Evolutionary conservation across 2,329 filamentous ascomycete genomes (phyloP).

Genomic region (Teratosphaeria nubilosa): DNA sequence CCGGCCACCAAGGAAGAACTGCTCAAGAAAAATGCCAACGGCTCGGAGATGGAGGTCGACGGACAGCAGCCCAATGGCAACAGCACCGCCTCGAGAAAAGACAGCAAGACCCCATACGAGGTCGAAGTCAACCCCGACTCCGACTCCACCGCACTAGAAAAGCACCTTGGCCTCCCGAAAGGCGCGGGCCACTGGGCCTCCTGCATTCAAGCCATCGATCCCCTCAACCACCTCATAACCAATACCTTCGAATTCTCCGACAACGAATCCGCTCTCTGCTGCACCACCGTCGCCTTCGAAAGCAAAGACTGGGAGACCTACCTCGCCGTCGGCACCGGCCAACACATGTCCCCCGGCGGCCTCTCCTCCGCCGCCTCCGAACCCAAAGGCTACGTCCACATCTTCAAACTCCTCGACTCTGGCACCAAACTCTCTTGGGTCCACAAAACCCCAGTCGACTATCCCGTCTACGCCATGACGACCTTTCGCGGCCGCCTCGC

Average conservation of each 20-base stretch:
- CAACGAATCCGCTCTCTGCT: conserved; percentile 85
- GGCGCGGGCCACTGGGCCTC: conserved; percentile 86
- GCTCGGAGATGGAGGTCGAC: conserved; percentile 2
- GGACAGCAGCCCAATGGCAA: neutral
- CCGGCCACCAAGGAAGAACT: conserved; percentile 4
- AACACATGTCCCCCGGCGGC: conserved; percentile 53
- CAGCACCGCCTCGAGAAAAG: neutral
- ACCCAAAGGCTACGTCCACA: conserved; percentile 65
- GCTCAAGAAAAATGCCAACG: conserved; percentile 6
- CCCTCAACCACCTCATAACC: conserved; percentile 48
- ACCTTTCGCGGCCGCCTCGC: conserved; percentile 84
- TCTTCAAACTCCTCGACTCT: conserved; percentile 80
- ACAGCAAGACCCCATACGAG: conserved; percentile 1
- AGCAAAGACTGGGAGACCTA: conserved; percentile 79
- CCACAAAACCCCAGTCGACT: conserved; percentile 88
- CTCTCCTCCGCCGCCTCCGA: conserved; percentile 2
- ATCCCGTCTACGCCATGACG: conserved; percentile 82
- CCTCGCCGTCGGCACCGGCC: conserved; percentile 87
- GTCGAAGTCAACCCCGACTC: neutral
- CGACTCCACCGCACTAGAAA: conserved; percentile 21
- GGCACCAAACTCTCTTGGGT: conserved; percentile 88
- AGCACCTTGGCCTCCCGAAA: conserved; percentile 81
- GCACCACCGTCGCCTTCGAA: conserved; percentile 73
- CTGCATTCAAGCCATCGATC: conserved; percentile 86
- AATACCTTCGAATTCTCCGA: conserved; percentile 73